Conservation (phyloP, 164 flowering plant species). For the Pachysandra terminalis region DNA sequence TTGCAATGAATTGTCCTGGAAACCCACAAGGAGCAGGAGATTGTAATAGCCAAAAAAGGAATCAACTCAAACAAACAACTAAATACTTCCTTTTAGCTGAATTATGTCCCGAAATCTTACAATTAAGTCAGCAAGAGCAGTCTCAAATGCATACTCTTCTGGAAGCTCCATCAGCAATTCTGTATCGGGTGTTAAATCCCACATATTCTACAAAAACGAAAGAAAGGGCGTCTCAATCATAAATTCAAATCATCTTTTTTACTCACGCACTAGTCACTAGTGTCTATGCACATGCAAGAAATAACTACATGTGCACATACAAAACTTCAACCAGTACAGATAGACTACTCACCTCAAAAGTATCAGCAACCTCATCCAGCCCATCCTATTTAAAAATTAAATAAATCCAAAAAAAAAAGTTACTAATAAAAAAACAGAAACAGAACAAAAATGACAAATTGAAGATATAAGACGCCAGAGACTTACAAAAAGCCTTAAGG, state of each 20-base stretch:
- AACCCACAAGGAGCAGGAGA: neutral
- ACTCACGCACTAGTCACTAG: neutral
- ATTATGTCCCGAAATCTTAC: conserved; percentile 31
- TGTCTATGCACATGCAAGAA: neutral
- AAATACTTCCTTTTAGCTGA: neutral
- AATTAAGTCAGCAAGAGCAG: conserved; percentile 83
- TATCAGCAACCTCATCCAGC: conserved; percentile 23
- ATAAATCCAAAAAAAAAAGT: neutral
- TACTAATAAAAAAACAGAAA: neutral
- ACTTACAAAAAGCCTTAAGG: conserved; percentile 53
- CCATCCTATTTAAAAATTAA: conserved; percentile 48
- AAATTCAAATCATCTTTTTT: neutral
- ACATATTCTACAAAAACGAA: conserved; percentile 55
- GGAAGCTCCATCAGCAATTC: conserved; percentile 60
- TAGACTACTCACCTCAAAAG: conserved; percentile 39
- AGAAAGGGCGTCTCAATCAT: neutral
- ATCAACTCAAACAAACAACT: neutral
- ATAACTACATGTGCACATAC: neutral
- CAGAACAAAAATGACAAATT: neutral
- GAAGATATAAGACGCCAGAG: neutral
- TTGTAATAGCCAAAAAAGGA: neutral
- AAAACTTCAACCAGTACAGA: neutral
- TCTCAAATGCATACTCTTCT: conserved; percentile 61
- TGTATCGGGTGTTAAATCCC: conserved; percentile 77
- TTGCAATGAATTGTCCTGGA: conserved; percentile 86